These are phyloP conservation scores for Aureobasidium namibiae DNA, from an alignment of 2,329 filamentous ascomycete species.

Conservation along the genomic window DNA sequence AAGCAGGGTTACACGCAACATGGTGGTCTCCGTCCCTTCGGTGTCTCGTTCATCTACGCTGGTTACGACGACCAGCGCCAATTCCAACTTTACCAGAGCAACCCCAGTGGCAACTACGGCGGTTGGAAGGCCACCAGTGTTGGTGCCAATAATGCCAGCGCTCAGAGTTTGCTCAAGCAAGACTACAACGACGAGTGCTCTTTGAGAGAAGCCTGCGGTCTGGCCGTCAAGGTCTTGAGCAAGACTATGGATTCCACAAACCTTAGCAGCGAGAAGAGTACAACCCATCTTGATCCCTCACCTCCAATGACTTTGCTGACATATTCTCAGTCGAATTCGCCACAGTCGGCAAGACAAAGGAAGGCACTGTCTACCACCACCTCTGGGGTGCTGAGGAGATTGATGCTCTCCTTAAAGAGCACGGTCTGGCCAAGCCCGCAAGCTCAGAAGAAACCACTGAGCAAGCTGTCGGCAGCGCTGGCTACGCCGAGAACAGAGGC, in stretches of 20 bases:
- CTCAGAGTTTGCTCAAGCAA: constrained; percentile 94
- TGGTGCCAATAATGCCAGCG: constrained; percentile 95
- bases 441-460: constrained; percentile 14
- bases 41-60: constrained; percentile 98
- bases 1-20: constrained; percentile 99
- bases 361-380: constrained; percentile 96
- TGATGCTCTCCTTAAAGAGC: constrained; percentile 84
- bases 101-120: constrained; percentile 96
- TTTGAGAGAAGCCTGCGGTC: constrained; percentile 88
- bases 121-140: constrained; percentile 99
- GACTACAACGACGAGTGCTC: constrained; percentile 99
- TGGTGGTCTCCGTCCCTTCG: constrained; percentile 94
- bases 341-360: constrained; percentile 89
- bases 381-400: constrained; percentile 97
- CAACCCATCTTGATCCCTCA: constrained; percentile 21
- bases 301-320: neutral
- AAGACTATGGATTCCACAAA: constrained; percentile 99
- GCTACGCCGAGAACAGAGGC: constrained; percentile 17
- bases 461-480: constrained; percentile 15
- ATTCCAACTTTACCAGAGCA: constrained; percentile 99
- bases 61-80: constrained; percentile 93
- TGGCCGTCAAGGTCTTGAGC: constrained; percentile 97
- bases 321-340: constrained; percentile 76
- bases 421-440: constrained; percentile 52
- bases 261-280: constrained; percentile 98